Evolutionary conservation across 2,329 filamentous ascomycete genomes (phyloP).

Genomic region (Penicillium fuscoglaucum): DNA sequence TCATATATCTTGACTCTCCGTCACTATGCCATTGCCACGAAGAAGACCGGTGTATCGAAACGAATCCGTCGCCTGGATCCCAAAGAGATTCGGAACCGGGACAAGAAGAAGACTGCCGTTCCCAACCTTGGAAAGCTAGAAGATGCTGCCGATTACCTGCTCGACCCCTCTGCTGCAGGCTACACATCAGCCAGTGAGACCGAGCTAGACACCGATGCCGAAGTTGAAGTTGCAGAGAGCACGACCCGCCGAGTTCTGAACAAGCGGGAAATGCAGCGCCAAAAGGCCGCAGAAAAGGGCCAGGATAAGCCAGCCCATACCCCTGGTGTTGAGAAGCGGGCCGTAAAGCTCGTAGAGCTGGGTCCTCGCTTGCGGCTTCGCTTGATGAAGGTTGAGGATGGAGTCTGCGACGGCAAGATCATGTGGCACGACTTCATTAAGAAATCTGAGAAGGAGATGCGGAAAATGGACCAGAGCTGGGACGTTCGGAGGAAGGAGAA

Average conservation of each 20-base stretch:
- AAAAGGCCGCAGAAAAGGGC: slow-evolving; percentile 46
- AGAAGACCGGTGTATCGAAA: slow-evolving; percentile 79
- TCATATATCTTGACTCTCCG: slow-evolving; percentile 82
- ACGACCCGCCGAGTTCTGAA: slow-evolving; percentile 55
- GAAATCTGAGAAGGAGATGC: slow-evolving; percentile 76
- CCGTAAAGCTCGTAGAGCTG: slow-evolving; percentile 87
- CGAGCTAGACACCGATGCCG: slow-evolving; percentile 89
- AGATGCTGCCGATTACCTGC: slow-evolving; percentile 92
- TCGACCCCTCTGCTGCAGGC: slow-evolving; percentile 74
- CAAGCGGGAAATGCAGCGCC: slow-evolving; percentile 52
- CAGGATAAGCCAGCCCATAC: slow-evolving; percentile 43
- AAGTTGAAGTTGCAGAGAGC: slow-evolving; percentile 76
- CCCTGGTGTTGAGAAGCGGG: slow-evolving; percentile 72
- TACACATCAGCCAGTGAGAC: slow-evolving; percentile 94
- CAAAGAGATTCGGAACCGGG: slow-evolving; percentile 73
- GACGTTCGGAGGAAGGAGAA: slow-evolving; percentile 78
- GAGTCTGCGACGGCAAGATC: slow-evolving; percentile 81
- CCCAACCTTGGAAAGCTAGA: slow-evolving; percentile 89
- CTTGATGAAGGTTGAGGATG: slow-evolving; percentile 94
- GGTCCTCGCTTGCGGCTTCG: slow-evolving; percentile 86
- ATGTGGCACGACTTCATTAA: slow-evolving; percentile 97
- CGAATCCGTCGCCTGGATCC: slow-evolving; percentile 80
- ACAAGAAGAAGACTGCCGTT: slow-evolving; percentile 66
- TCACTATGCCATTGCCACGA: slow-evolving; percentile 94
- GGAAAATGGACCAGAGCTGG: slow-evolving; percentile 80